Conservation (phyloP, 306 rosid genomes). For the Amphicarpaea edgeworthii region DNA sequence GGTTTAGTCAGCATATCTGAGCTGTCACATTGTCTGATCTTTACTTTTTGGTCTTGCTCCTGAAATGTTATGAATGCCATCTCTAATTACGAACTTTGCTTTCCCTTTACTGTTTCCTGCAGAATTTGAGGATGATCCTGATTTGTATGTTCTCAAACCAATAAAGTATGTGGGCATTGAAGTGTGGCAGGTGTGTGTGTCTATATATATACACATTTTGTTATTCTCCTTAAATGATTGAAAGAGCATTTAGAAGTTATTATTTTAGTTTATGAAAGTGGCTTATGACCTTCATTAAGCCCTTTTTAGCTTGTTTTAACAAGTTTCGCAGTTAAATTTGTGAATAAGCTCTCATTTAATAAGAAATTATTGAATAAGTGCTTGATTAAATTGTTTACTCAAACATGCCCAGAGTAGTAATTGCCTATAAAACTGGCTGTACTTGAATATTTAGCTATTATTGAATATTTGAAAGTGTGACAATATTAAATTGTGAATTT, state of each 20-base stretch:
- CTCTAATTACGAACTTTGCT: background rate
- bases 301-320: background rate
- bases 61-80: conserved; percentile 8
- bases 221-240: conserved; percentile 17
- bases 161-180: conserved; percentile 94
- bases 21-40: conserved; percentile 1
- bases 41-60: conserved; percentile 10
- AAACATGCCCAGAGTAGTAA: background rate
- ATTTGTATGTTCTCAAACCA: conserved; percentile 86
- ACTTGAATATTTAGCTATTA: conserved; percentile 28
- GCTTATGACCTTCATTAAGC: background rate
- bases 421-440: background rate
- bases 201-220: conserved; percentile 1
- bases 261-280: background rate
- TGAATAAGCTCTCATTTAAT: background rate
- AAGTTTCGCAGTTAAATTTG: background rate
- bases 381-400: background rate
- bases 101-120: conserved; percentile 42
- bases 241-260: background rate
- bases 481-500: conserved; percentile 43
- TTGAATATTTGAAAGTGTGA: conserved; percentile 39
- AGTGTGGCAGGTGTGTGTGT: conserved; percentile 89
- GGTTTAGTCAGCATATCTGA: conserved; percentile 3
- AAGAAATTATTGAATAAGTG: background rate
- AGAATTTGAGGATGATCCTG: conserved; percentile 97